Percentiles rank a stretch among this genome's conserved stretches.
Conservation (phyloP, 805 yeast species). For the Candida montana region DNA sequence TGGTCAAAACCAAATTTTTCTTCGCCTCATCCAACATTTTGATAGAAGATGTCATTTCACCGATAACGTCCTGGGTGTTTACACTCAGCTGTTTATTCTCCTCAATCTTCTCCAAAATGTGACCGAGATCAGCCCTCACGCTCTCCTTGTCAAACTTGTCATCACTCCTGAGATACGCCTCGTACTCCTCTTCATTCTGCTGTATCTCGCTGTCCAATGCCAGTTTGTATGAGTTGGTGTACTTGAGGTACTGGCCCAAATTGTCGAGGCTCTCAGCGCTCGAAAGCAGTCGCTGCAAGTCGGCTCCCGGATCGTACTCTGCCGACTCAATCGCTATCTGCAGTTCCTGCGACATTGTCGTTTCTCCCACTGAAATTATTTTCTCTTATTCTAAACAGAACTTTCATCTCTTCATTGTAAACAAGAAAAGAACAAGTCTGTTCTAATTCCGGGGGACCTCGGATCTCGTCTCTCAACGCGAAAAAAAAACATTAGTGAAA, state of each 20-base stretch:
- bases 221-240: slow-evolving; percentile 45
- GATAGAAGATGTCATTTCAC: slow-evolving; percentile 69
- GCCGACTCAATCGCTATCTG: slow-evolving; percentile 26
- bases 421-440: no score
- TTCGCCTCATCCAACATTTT: slow-evolving; percentile 77
- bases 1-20: slow-evolving; percentile 73
- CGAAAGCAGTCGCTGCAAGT: slow-evolving; percentile 45
- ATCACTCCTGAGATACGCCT: slow-evolving; percentile 21
- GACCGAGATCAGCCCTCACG: slow-evolving; percentile 26
- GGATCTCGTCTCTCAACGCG: background rate
- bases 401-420: no score
- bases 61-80: slow-evolving; percentile 56
- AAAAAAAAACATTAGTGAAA: background rate
- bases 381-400: no score
- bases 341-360: background rate
- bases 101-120: slow-evolving; percentile 40
- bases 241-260: slow-evolving; percentile 44
- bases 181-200: slow-evolving; percentile 32
- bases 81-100: slow-evolving; percentile 44
- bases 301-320: slow-evolving; percentile 49
- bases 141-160: slow-evolving; percentile 13
- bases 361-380: no score
- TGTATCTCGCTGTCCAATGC: slow-evolving; percentile 43
- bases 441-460: background rate
- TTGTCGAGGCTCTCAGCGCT: slow-evolving; percentile 45